Percentiles rank a stretch among this genome's conserved stretches.
Conservation (phyloP, 108 stramenopile genomes). For the Skeletonema costatum region DNA sequence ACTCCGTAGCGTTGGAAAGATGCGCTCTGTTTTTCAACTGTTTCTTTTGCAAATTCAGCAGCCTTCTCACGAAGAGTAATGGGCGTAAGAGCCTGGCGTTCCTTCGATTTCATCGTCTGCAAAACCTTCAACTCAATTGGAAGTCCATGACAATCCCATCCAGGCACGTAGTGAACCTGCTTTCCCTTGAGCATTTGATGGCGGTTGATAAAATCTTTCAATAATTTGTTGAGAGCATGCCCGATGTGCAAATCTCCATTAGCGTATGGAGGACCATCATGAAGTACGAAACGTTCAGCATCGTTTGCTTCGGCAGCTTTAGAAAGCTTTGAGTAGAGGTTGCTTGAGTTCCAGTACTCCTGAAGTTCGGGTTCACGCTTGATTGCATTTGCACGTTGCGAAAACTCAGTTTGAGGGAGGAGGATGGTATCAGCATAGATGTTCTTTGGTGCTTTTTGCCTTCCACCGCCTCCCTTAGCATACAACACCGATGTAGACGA, state of each 20-base stretch:
- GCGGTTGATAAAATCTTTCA: conserved; percentile 99
- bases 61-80: conserved; percentile 90
- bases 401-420: conserved; percentile 91
- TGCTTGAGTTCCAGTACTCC: conserved; percentile 82
- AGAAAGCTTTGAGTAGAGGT: conserved; percentile 89
- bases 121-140: conserved; percentile 99
- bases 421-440: conserved; percentile 89
- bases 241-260: conserved; percentile 99
- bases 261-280: conserved; percentile 99
- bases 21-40: conserved; percentile 88
- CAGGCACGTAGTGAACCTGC: conserved; percentile 97
- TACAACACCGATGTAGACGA: not conserved
- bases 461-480: conserved; percentile 19
- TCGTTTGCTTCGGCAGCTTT: conserved; percentile 47
- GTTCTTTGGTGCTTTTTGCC: conserved; percentile 76
- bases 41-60: conserved; percentile 88
- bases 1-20: conserved; percentile 95
- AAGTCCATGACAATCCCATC: conserved; percentile 99
- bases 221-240: conserved; percentile 98
- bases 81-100: conserved; percentile 80
- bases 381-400: conserved; percentile 95
- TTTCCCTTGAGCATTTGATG: conserved; percentile 92
- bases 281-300: conserved; percentile 87
- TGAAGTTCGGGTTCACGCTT: conserved; percentile 92
- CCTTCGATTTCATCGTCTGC: conserved; percentile 89